Evolutionary conservation across 129 eudicot genomes (phyloP), one percentile per base, ranked within the genome.

Genomic region (Oenanthe sinensis): DNA sequence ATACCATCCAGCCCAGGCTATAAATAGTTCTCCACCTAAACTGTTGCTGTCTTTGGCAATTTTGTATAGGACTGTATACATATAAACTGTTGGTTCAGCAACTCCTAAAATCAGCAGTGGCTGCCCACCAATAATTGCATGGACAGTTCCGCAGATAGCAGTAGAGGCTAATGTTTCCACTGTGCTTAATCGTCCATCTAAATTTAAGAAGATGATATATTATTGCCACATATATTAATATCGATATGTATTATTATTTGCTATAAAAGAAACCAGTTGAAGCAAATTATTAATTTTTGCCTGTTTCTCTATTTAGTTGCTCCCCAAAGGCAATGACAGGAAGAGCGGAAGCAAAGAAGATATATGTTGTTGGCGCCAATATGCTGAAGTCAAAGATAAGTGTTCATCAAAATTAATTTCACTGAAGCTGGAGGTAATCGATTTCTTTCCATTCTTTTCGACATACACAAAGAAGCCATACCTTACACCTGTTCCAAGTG

Each of bases 321-420:
- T 94, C 96, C 73, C 98, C 98, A 42, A 94, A 94, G 54, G 98
- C 97, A 85, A 91, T 91, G 46, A 90, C 98, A 3, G 98, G 98
- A 77, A 91, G 96, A 79, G 98, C 97, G 6, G 98, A 93, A 73
- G 98, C 98, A 85, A 93, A 93, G 86, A 90, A 93, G 74, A 91
- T 89, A 68, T 88, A 93, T 26, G 97, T 89, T n/a, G 97, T 89
- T 82, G 97, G 98, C 54, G 97, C 96, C 86, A 94, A 82, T 85
- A 91, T 88, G 85, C 98, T 94, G 83, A 43, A 75, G 72, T 26
- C 28, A 8, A 44, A 39, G 33, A 43, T 19, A 45, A 81, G 2
- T 40, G 73, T 19, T 39, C n/a, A 54, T 36, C 30, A 73, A 54
- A 62, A 78, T 39, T 63, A 40, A 78, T 45, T 78, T 70, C 44